Percentiles rank a stretch among this genome's conserved stretches.
Evolutionary conservation across 768 basidiomycete genomes (phyloP).

Genomic region (Tubosaeta sp.): DNA sequence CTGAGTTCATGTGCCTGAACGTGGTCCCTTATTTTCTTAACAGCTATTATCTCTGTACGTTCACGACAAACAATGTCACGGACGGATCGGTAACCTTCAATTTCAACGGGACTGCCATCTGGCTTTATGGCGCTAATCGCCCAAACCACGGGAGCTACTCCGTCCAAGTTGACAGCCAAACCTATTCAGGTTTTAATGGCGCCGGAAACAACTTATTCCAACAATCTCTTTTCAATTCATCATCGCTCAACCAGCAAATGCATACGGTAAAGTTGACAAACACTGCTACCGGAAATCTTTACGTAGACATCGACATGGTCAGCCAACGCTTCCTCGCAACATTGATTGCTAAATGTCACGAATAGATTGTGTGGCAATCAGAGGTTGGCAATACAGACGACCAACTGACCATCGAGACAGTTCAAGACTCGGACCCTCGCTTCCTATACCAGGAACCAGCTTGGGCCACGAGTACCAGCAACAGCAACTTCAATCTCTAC

Average conservation of each 20-base stretch:
- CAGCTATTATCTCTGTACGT: conserved; percentile 39
- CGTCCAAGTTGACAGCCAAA: conserved; percentile 38
- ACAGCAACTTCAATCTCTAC: conserved; percentile 29
- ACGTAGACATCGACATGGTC: conserved; percentile 47
- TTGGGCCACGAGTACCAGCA: conserved; percentile 32
- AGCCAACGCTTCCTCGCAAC: neutral
- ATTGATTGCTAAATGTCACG: neutral
- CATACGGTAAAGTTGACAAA: conserved; percentile 36
- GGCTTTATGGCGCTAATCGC: conserved; percentile 49
- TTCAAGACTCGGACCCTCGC: conserved; percentile 36
- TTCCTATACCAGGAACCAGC: conserved; percentile 37
- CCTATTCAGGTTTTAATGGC: conserved; percentile 30
- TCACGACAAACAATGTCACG: conserved; percentile 34
- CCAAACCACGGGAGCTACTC: conserved; percentile 43
- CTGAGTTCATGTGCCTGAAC: neutral
- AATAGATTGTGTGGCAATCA: conserved; percentile 30
- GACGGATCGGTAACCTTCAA: conserved; percentile 35
- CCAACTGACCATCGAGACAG: conserved; percentile 11
- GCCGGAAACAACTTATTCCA: conserved; percentile 32
- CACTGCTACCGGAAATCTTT: conserved; percentile 30
- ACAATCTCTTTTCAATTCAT: conserved; percentile 36
- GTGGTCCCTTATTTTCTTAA: neutral
- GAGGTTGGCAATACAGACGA: conserved; percentile 18
- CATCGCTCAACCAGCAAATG: conserved; percentile 28
- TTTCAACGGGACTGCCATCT: conserved; percentile 48